Conservation (phyloP, 2,329 filamentous ascomycete species). For the Cladophialophora immunda region DNA sequence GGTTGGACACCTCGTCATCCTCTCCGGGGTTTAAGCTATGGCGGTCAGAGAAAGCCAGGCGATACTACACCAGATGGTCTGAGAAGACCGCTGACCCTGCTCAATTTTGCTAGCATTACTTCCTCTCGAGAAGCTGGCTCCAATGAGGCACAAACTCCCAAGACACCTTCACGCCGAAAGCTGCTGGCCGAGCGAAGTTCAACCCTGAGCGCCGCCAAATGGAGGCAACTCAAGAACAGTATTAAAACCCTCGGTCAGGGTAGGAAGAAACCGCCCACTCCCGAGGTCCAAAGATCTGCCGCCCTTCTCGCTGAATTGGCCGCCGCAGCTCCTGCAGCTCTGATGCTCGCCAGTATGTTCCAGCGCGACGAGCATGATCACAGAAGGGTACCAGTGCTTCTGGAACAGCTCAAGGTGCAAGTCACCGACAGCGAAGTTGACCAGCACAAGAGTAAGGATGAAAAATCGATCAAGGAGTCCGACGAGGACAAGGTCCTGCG, state of each 20-base stretch:
- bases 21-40: conserved; percentile 61
- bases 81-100: conserved; percentile 71
- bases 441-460: conserved; percentile 47
- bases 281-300: conserved; percentile 94
- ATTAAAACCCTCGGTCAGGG: conserved; percentile 78
- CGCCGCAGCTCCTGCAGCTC: conserved; percentile 88
- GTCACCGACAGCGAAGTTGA: conserved; percentile 83
- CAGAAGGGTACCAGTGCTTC: conserved; percentile 89
- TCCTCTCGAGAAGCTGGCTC: conserved; percentile 58
- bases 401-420: conserved; percentile 91
- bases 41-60: conserved; percentile 59
- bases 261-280: conserved; percentile 81
- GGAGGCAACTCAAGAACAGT: conserved; percentile 91
- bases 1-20: conserved; percentile 69
- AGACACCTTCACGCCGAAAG: conserved; percentile 51
- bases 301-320: conserved; percentile 95
- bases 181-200: conserved; percentile 68
- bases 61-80: conserved; percentile 59
- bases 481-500: conserved; percentile 57
- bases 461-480: conserved; percentile 29
- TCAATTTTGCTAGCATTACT: conserved; percentile 69
- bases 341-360: conserved; percentile 97
- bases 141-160: conserved; percentile 33
- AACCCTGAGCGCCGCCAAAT: conserved; percentile 79
- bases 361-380: conserved; percentile 96